These are phyloP conservation scores for Hygrophorus russula DNA, from an alignment of 768 basidiomycete species.

Conservation along the genomic window DNA sequence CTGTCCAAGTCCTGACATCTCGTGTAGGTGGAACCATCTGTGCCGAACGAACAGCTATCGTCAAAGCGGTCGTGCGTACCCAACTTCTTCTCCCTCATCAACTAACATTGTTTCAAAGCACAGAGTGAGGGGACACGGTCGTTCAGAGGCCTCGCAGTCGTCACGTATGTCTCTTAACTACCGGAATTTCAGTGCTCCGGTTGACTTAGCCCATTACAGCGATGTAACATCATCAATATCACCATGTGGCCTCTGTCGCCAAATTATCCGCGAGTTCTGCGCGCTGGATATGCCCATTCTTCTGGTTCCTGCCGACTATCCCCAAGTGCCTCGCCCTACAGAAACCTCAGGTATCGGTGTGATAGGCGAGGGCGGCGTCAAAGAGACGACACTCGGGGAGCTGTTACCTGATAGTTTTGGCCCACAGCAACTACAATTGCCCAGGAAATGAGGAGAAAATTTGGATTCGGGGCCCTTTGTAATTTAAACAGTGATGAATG, in stretches of 20 bases:
- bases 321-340: slow-evolving; percentile 8
- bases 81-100: background rate
- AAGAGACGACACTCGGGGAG: slow-evolving; percentile 57
- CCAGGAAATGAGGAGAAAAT: slow-evolving; percentile 17
- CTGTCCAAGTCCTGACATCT: slow-evolving; percentile 21
- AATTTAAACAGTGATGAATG: too few relatives aligned
- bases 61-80: slow-evolving; percentile 77
- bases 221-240: slow-evolving; percentile 27
- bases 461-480: too few relatives aligned
- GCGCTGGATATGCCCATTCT: slow-evolving; percentile 56
- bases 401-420: slow-evolving; percentile 84
- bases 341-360: slow-evolving; percentile 31
- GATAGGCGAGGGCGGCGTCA: slow-evolving; percentile 39
- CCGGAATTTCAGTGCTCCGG: slow-evolving; percentile 56
- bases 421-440: slow-evolving; percentile 64
- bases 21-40: slow-evolving; percentile 88
- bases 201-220: too few relatives aligned
- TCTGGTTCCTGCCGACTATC: slow-evolving; percentile 58
- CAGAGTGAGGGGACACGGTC: slow-evolving; percentile 72
- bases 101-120: background rate
- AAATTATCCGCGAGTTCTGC: slow-evolving; percentile 83
- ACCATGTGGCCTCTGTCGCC: slow-evolving; percentile 91
- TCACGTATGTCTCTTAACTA: slow-evolving; percentile 40
- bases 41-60: slow-evolving; percentile 87
- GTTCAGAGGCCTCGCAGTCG: slow-evolving; percentile 69